Percentiles rank a stretch among this genome's conserved stretches.
Conservation (phyloP, 192 early-diverging fungal genomes). For the Coemansia sp. region DNA sequence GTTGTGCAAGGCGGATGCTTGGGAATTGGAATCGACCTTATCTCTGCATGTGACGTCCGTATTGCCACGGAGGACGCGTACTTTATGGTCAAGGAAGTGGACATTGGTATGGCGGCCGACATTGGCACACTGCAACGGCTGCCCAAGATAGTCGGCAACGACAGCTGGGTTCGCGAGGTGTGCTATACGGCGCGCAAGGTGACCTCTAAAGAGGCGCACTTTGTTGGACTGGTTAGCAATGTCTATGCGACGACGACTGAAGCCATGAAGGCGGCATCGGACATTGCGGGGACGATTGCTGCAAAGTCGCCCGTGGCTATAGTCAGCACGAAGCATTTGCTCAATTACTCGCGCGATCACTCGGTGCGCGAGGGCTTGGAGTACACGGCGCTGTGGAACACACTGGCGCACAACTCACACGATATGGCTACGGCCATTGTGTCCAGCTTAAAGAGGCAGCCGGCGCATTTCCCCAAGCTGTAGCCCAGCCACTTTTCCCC, state of each 20-base stretch:
- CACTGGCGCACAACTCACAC: conserved; percentile 74
- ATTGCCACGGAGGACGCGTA: conserved; percentile 72
- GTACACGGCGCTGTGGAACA: conserved; percentile 90
- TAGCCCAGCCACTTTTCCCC: background rate
- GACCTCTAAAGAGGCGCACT: conserved; percentile 62
- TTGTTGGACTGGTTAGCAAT: conserved; percentile 62
- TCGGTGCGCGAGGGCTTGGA: conserved; percentile 82
- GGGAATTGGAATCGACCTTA: conserved; percentile 85
- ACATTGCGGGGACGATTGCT: conserved; percentile 75
- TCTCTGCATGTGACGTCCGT: conserved; percentile 93
- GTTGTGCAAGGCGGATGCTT: conserved; percentile 83
- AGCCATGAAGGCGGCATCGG: conserved; percentile 57
- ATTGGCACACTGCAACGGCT: conserved; percentile 92
- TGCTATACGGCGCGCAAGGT: conserved; percentile 83
- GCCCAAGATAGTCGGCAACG: conserved; percentile 92
- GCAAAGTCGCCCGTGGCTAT: conserved; percentile 87
- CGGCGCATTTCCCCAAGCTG: conserved; percentile 52
- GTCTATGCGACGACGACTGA: conserved; percentile 45
- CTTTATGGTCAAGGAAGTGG: conserved; percentile 91
- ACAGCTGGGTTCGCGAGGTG: conserved; percentile 87
- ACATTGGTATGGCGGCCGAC: conserved; percentile 93
- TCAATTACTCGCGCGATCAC: conserved; percentile 94
- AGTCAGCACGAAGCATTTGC: conserved; percentile 82
- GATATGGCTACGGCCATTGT: conserved; percentile 49
- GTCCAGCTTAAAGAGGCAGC: conserved; percentile 38